Evolutionary conservation across 495 filamentous ascomycete species (phyloP), one percentile per base, ranked within the genome.

Genomic region (Niebla homalea): DNA sequence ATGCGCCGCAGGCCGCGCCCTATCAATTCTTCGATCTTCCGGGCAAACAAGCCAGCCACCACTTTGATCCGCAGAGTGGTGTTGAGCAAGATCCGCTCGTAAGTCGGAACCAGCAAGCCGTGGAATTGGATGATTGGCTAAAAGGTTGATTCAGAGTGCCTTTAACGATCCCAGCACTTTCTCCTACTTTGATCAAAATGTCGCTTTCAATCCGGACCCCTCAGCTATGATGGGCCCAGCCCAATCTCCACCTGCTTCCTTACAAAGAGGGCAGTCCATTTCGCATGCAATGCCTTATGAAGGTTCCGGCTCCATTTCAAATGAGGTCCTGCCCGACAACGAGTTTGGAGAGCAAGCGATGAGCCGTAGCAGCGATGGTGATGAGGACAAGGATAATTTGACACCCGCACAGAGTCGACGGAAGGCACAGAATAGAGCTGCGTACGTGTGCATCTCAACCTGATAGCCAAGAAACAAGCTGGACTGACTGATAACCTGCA

Each of bases 351-450:
- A 60, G 4, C 54, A 56, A 47, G 52, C 21, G 62, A 67, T 45
- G 54, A 47, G 50, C 5, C 51, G 57, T 12, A 60, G 49, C 14
- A 60, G 68, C 16, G 72, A 72, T 49, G 72, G 69, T 54, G 82
- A 78, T 51, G 79, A 83, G 44, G 79, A 83, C 69, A 73, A 87
- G 68, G 78, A 85, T 22, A 73, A 76, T 36, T 62, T 81, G 60
- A 87, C 80, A 29, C 87, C 87, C 1, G 85, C 85, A 21, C 87
- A 94, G 62, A 84, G 77, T 25, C 74, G 87, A 64, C 79, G 92
- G 54, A 98, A 98, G 67, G 90, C 86, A 43, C 90, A 98, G 69
- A 98, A 98, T 55, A 74, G 92, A 62, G 89, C 89, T 67, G 90
- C 90, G 90, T 97, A 83, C 62, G 86, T 80, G 7, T 55, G 36